Conservation (phyloP, 1,284 basidiomycete species). For the Ustilago crameri region DNA sequence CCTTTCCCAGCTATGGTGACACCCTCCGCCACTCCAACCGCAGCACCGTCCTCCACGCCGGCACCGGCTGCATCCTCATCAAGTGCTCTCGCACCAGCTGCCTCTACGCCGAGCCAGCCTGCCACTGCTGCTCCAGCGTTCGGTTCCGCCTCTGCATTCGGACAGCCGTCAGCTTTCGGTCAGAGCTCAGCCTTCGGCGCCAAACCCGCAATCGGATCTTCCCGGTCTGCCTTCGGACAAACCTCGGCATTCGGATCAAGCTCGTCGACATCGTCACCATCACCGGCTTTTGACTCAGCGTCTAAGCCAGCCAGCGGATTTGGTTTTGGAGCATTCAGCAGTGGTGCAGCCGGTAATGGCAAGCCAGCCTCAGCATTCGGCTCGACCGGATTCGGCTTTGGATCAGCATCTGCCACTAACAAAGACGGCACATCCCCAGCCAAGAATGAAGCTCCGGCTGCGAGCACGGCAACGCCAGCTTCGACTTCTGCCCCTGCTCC, state of each 20-base stretch:
- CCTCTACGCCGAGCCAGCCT: constrained; percentile 15
- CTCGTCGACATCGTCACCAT: constrained; percentile 9
- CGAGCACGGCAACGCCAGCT: constrained; percentile 9
- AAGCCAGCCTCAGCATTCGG: constrained; percentile 43
- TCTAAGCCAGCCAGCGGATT: constrained; percentile 37
- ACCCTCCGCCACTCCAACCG: constrained; percentile 8
- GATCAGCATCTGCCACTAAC: constrained; percentile 20
- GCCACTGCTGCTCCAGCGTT: constrained; percentile 16
- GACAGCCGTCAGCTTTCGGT: constrained; percentile 37
- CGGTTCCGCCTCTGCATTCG: constrained; percentile 35
- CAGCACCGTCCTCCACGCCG: constrained; percentile 5
- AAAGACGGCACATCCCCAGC: constrained; percentile 24
- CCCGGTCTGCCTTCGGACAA: constrained; percentile 41
- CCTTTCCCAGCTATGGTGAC: constrained; percentile 70
- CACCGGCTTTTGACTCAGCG: constrained; percentile 38
- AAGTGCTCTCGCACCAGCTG: constrained; percentile 8
- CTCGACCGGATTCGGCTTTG: constrained; percentile 43
- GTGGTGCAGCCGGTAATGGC: constrained; percentile 18
- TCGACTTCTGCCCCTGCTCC: constrained; percentile 23
- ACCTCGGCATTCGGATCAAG: constrained; percentile 39
- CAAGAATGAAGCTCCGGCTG: constrained; percentile 34
- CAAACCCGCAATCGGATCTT: constrained; percentile 47
- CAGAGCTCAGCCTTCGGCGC: constrained; percentile 25
- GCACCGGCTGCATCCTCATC: constrained; percentile 14
- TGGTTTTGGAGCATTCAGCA: constrained; percentile 49